phyloP scores from a whole-genome alignment of 2,329 filamentous ascomycete species.

The Furcasterigmium furcatum region DNA sequence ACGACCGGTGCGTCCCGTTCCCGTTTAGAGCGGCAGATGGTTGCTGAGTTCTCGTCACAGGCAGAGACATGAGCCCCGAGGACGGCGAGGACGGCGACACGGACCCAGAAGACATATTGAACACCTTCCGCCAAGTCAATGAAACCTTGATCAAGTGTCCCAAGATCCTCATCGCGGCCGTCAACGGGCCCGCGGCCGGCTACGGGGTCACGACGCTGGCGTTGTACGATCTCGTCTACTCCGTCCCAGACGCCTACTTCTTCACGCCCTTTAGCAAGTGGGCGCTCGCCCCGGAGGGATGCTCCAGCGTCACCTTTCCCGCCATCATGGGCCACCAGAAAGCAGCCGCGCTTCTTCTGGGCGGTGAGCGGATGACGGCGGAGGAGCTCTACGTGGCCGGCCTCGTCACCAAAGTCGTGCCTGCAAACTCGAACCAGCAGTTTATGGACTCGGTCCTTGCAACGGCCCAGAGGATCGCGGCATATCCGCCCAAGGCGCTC shows the following conservation, averaged over 20 bases:
- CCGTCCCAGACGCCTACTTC: constrained; percentile 6
- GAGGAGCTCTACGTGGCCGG: constrained; percentile 2
- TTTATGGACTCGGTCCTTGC: constrained; percentile 2
- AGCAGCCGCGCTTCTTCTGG: constrained; percentile 1
- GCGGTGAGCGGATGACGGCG: constrained; percentile 3
- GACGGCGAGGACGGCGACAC: neutral
- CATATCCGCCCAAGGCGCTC: constrained; percentile 2
- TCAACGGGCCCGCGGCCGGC: constrained; percentile 6
- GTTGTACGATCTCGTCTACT: constrained; percentile 6
- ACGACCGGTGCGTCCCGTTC: neutral
- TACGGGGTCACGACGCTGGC: constrained; percentile 4
- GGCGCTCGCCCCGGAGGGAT: neutral
- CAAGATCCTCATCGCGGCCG: constrained; percentile 5
- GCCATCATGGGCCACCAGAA: constrained; percentile 1
- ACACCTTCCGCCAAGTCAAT: constrained; percentile 1
- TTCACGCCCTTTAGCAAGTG: constrained; percentile 6
- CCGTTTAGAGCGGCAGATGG: neutral
- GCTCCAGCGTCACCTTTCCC: neutral
- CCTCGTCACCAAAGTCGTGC: constrained; percentile 4
- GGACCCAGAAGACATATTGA: neutral
- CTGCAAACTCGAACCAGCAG: neutral
- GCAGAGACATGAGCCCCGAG: neutral
- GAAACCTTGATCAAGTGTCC: constrained; percentile 4
- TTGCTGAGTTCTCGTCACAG: neutral
- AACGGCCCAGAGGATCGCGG: neutral